Evolutionary conservation across 208 protist species (phyloP).

Genomic region (Acanthamoeba castellanii): DNA sequence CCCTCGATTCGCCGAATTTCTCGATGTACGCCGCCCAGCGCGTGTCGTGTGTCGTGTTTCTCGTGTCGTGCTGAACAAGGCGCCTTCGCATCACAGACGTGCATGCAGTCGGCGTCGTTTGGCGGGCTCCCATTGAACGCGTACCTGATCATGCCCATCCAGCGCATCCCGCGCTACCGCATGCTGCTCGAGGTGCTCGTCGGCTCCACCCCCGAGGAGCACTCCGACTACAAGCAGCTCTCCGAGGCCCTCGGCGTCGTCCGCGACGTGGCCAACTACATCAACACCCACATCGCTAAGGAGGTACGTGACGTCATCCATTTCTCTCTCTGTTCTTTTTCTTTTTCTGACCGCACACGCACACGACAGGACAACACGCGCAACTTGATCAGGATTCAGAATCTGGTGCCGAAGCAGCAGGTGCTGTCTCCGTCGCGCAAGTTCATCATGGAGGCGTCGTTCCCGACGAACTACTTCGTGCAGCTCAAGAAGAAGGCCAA

Average conservation of each 20-base stretch:
- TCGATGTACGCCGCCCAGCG: neutral
- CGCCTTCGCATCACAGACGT: neutral
- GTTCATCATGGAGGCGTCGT: constrained; percentile 56
- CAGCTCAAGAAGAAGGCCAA: constrained; percentile 42
- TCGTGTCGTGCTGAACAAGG: neutral
- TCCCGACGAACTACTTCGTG: constrained; percentile 22
- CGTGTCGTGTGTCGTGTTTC: neutral
- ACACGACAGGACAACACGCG: constrained; percentile 10
- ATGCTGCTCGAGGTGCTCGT: constrained; percentile 49
- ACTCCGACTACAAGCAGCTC: constrained; percentile 37
- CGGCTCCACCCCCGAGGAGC: neutral
- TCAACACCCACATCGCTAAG: constrained; percentile 33
- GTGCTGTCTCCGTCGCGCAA: constrained; percentile 13
- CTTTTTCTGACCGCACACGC: neutral
- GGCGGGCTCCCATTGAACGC: neutral
- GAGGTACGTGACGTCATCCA: neutral
- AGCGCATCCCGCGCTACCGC: constrained; percentile 27
- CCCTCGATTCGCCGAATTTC: neutral
- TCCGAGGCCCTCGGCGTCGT: constrained; percentile 1
- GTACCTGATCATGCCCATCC: constrained; percentile 54
- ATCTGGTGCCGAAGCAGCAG: constrained; percentile 11
- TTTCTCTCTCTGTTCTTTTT: neutral
- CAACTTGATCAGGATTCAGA: neutral
- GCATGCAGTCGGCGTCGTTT: constrained; percentile 3
- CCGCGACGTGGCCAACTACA: constrained; percentile 23